These are phyloP conservation scores for Colletotrichum chrysophilum DNA, from an alignment of 2,329 filamentous ascomycete species.

Conservation along the genomic window DNA sequence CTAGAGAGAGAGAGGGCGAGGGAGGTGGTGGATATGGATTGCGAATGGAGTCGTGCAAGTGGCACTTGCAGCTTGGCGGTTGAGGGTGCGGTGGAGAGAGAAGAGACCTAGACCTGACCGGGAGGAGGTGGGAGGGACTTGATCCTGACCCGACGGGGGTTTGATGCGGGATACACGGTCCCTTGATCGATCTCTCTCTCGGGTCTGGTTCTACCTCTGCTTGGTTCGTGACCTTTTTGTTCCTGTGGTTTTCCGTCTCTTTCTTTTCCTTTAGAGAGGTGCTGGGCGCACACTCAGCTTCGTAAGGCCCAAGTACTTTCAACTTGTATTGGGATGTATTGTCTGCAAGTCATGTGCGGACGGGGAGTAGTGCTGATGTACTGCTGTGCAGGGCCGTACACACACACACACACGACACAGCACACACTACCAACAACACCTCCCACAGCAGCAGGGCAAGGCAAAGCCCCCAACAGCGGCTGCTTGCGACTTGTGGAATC, in stretches of 20 bases:
- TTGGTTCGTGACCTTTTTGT: not conserved
- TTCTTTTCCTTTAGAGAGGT: not conserved
- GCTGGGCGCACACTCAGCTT: conserved; percentile 7
- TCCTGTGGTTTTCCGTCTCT: not conserved
- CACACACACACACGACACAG: not conserved
- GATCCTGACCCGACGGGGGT: not conserved
- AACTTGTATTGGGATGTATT: not conserved
- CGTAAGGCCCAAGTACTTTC: not conserved
- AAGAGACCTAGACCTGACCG: not conserved
- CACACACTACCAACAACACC: not conserved
- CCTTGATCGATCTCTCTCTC: not conserved
- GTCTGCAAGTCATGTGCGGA: not conserved
- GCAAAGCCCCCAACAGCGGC: not conserved
- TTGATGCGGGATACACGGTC: not conserved
- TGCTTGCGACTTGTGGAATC: conserved; percentile 5
- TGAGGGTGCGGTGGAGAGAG: not conserved
- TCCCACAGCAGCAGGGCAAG: not conserved
- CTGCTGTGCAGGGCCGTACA: not conserved
- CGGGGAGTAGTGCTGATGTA: not conserved
- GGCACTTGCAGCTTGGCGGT: conserved; percentile 8
- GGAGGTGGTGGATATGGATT: conserved; percentile 2
- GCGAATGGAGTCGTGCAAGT: conserved; percentile 16
- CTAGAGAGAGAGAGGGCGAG: not conserved
- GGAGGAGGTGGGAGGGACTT: not conserved
- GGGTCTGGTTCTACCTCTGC: not conserved